phyloP scores from a whole-genome alignment of 306 rosid genomes.

The Cotoneaster glaucophyllus region DNA sequence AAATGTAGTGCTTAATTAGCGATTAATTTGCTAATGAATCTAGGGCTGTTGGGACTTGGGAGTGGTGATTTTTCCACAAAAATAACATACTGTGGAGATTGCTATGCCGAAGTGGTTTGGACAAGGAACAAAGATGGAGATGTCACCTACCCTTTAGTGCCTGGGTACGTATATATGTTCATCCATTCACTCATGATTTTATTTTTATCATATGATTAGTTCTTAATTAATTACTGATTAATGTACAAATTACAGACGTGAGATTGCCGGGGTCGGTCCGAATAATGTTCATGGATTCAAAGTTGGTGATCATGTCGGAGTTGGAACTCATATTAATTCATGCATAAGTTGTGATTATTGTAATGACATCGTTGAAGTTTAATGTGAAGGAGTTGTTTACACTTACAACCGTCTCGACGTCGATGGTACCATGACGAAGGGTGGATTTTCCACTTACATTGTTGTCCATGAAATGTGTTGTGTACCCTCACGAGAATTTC shows the following conservation, averaged over 20 bases:
- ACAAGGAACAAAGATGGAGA: conserved; percentile 46
- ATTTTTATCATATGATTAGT: not conserved
- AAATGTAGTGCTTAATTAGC: too few relatives aligned
- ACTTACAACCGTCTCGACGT: conserved; percentile 51
- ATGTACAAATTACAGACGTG: conserved; percentile 40
- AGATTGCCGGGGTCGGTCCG: conserved; percentile 63
- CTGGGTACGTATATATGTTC: conserved; percentile 39
- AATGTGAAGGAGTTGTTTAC: conserved; percentile 34
- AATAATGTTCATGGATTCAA: conserved; percentile 41
- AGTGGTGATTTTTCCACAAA: conserved; percentile 49
- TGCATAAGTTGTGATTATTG: conserved; percentile 73
- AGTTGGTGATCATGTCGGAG: conserved; percentile 76
- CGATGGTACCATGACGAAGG: conserved; percentile 67
- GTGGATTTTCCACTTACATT: conserved; percentile 62
- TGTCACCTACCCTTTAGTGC: conserved; percentile 63
- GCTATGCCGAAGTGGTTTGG: conserved; percentile 60
- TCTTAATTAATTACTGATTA: not conserved
- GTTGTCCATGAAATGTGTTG: conserved; percentile 56
- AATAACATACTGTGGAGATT: conserved; percentile 67
- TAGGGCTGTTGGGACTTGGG: conserved; percentile 34
- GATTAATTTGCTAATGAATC: not conserved
- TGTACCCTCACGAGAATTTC: too few relatives aligned
- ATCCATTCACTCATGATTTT: not conserved
- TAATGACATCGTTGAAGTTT: conserved; percentile 32
- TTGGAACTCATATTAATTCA: conserved; percentile 63